Percentiles rank a stretch among this genome's conserved stretches.
Conservation (phyloP, 1,139 yeast species). For the Candida albicans region DNA sequence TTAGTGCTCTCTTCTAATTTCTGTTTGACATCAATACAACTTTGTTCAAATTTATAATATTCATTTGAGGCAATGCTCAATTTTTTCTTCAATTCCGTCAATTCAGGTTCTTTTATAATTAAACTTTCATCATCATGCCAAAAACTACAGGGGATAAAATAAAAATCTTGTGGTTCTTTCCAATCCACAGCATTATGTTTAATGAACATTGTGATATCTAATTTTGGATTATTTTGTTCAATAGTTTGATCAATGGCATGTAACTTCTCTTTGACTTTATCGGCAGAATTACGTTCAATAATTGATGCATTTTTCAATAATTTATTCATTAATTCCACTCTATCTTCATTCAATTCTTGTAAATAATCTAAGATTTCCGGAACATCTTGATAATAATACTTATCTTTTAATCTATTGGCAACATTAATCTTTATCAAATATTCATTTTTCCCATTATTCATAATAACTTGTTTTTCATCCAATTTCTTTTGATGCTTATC, state of each 20-base stretch:
- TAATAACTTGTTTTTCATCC: constrained; percentile 66
- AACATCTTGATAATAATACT: constrained; percentile 87
- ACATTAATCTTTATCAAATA: constrained; percentile 79
- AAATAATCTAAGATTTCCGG: constrained; percentile 87
- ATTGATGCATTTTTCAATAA: constrained; percentile 64
- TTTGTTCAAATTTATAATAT: constrained; percentile 44
- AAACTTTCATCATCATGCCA: constrained; percentile 97
- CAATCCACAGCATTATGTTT: constrained; percentile 78
- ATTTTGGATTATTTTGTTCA: constrained; percentile 66
- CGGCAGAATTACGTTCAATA: constrained; percentile 60
- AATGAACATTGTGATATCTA: constrained; percentile 89
- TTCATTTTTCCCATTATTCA: constrained; percentile 83
- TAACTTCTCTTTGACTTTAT: constrained; percentile 53
- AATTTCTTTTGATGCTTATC: constrained; percentile 61
- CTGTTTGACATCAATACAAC: constrained; percentile 50
- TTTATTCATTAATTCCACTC: constrained; percentile 71
- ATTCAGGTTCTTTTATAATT: constrained; percentile 61
- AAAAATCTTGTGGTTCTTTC: constrained; percentile 85
- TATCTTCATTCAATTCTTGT: constrained; percentile 81
- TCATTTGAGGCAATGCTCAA: constrained; percentile 51
- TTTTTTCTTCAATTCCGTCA: constrained; percentile 61
- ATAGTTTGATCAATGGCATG: constrained; percentile 58
- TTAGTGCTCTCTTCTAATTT: constrained; percentile 48
- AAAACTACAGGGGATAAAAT: constrained; percentile 83
- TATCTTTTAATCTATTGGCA: constrained; percentile 89